Evolutionary conservation across 352 stramenopile species (phyloP), one percentile per base, ranked within the genome.

Genomic region (Phytophthora litchii): DNA sequence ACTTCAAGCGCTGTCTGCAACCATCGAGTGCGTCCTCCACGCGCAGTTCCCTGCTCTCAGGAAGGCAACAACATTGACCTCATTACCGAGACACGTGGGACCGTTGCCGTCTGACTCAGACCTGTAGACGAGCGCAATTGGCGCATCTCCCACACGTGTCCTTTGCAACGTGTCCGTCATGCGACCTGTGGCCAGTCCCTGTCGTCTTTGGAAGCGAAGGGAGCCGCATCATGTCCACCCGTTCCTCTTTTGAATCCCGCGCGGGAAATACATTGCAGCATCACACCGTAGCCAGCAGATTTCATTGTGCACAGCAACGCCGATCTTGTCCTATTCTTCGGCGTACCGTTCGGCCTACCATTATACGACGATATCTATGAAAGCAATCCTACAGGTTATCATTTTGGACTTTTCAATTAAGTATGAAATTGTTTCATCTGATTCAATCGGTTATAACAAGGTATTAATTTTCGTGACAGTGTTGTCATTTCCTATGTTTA

Each of bases 1-100:
- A 83, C 44, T 84, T 86, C 51, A 74, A 74, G 38, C 61, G 60
- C 41, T 88, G 67, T n/a, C 48, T 88, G n/a, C 63, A 42, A 1
- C 59, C 52, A 8, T 57, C 57, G 2, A 34, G 23, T 27, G 23
- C 59, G 19, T n/a, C 43, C 0, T 52, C 17, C 31, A 20, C 46
- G 14, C 41, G 32, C 17, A 31, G 38, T 45, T 27, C 23, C 23
- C 5, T 27, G 23, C 23, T 27, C 23, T 27, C 23, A 5, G 23
- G 23, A 27, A 27, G 23, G 23, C 5, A 27, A 27, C 23, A 27
- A 16, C 38, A 44, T 44, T 44, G 16, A 27, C 6, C n/a, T n/a
- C n/a, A n/a, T n/a, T n/a, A n/a, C n/a, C n/a, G n/a, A n/a, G n/a
- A n/a, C n/a, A n/a, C n/a, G n/a, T n/a, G n/a, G n/a, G 17, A 25